Conservation (phyloP, 306 rosid genomes). For the Macrotyloma uniflorum region DNA sequence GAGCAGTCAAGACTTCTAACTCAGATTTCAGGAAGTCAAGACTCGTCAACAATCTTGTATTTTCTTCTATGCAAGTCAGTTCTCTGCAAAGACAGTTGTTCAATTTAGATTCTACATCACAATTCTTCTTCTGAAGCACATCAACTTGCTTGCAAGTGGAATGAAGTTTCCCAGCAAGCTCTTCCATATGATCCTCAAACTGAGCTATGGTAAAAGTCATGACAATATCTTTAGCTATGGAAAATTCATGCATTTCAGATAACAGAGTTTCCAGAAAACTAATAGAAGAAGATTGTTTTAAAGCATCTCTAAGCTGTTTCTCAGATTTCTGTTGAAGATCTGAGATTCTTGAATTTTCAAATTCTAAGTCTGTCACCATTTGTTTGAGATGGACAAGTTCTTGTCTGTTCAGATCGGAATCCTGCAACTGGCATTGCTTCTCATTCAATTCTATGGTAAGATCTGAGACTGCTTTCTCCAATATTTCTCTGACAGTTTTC, state of each 20-base stretch:
- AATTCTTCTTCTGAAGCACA: conserved; percentile 56
- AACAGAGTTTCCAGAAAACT: conserved; percentile 58
- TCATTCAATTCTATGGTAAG: conserved; percentile 67
- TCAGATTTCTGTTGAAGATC: conserved; percentile 58
- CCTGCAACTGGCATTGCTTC: conserved; percentile 61
- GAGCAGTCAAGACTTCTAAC: conserved; percentile 54
- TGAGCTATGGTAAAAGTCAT: conserved; percentile 65
- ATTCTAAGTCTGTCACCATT: conserved; percentile 59
- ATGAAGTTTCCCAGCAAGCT: conserved; percentile 55
- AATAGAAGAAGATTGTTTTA: conserved; percentile 57
- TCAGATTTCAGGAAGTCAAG: conserved; percentile 63
- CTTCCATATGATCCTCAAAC: conserved; percentile 56
- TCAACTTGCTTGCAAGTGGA: conserved; percentile 54
- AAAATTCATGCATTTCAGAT: conserved; percentile 64
- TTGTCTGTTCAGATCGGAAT: conserved; percentile 58
- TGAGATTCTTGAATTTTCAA: conserved; percentile 68
- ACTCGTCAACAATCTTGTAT: conserved; percentile 56
- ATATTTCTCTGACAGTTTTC: conserved; percentile 54
- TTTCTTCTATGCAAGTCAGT: conserved; percentile 65
- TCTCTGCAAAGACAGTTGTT: conserved; percentile 57
- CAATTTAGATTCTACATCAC: conserved; percentile 57
- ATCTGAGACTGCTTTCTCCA: conserved; percentile 58
- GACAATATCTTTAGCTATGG: conserved; percentile 63
- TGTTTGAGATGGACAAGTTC: conserved; percentile 70
- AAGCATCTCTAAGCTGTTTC: conserved; percentile 51